Base-by-base conservation (phyloP, 352 stramenopile genomes). In the Phytophthora uliginosa region DNA sequence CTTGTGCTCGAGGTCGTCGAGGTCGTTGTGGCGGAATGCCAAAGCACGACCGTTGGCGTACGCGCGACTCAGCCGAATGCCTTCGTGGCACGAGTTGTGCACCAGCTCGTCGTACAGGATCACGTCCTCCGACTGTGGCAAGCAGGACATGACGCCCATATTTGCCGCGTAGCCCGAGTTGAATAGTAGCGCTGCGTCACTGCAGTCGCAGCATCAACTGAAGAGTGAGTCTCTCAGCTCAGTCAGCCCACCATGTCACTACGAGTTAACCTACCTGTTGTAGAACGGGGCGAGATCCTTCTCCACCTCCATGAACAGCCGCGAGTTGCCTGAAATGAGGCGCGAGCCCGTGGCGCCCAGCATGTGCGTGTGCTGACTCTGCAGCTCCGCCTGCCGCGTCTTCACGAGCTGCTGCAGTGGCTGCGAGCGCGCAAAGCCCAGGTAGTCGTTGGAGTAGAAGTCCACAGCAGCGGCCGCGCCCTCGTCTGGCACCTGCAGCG, bases 371-470 rank as follows among this genome's bases (percentile, higher is more conserved):
- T 69, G 42, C 10, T 71, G 57, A 15, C 40, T 24, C 28, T 66
- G 87, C 18, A 89, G 60, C 33, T 71, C 68, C 45, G 83, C 34
- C 9, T 97, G 81, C 36, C 81, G 78, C 18, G 59, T 59, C 33
- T 82, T 66, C 40, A 93, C 82, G 48, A 79, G 85, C 57, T 78
- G 60, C 15, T 79, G 74, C 52, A 98, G 83, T 69, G 79, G 50
- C 18, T 59, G 42, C 54, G 75, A 92, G 13, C 91, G 88, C 17
- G 97, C 95, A 47, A 99, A 85, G 18, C 98, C 97, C 20, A 99
- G 82, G 72, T 99, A 99, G 67, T 99, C 98, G 73, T 99, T 99
- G 59, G 92, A 99, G 67, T 88, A 98, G 77, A 99, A 99, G 76
- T 99, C 98, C 50, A 98, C 77, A 31, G 51, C 71, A 5, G 28